Percentiles rank a stretch among this genome's conserved stretches.
These are phyloP conservation scores for Pseudocercospora ulei DNA, from an alignment of 2,329 filamentous ascomycete species.

Conservation along the genomic window DNA sequence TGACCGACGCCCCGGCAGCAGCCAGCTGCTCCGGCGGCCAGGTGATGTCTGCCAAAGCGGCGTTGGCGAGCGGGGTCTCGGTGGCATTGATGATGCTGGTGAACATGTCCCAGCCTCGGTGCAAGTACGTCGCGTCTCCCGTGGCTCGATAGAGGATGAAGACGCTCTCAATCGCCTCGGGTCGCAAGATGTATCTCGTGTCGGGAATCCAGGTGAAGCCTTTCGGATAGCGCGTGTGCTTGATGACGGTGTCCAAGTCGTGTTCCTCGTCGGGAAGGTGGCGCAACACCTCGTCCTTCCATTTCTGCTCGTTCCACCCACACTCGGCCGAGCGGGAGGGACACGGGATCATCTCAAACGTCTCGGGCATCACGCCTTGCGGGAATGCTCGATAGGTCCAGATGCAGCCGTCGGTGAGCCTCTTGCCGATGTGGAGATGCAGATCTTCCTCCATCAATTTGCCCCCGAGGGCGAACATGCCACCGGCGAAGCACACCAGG, in stretches of 20 bases:
- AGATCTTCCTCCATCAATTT: constrained; percentile 46
- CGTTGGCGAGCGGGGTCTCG: constrained; percentile 41
- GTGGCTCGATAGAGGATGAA: constrained; percentile 54
- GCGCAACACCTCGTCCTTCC: constrained; percentile 35
- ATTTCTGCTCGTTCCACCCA: constrained; percentile 47
- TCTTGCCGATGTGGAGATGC: constrained; percentile 49
- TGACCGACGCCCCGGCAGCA: constrained; percentile 24
- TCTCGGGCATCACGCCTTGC: constrained; percentile 54
- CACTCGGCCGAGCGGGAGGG: constrained; percentile 36
- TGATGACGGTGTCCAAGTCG: constrained; percentile 33
- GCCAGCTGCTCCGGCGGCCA: constrained; percentile 33
- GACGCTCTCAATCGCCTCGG: constrained; percentile 53
- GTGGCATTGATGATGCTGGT: constrained; percentile 39
- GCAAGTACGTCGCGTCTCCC: constrained; percentile 43
- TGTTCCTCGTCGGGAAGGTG: constrained; percentile 21
- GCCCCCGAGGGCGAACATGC: constrained; percentile 53
- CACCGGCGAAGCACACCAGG: constrained; percentile 51
- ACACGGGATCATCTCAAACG: constrained; percentile 48
- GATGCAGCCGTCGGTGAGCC: constrained; percentile 53
- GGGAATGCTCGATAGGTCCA: constrained; percentile 52
- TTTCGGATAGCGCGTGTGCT: constrained; percentile 34
- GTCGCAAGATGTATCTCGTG: constrained; percentile 41
- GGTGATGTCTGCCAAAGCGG: constrained; percentile 39
- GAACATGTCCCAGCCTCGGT: constrained; percentile 45
- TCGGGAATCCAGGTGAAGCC: constrained; percentile 42